These are phyloP conservation scores for Exophiala dermatitidis DNA, from an alignment of 2,329 filamentous ascomycete species.

Conservation along the genomic window DNA sequence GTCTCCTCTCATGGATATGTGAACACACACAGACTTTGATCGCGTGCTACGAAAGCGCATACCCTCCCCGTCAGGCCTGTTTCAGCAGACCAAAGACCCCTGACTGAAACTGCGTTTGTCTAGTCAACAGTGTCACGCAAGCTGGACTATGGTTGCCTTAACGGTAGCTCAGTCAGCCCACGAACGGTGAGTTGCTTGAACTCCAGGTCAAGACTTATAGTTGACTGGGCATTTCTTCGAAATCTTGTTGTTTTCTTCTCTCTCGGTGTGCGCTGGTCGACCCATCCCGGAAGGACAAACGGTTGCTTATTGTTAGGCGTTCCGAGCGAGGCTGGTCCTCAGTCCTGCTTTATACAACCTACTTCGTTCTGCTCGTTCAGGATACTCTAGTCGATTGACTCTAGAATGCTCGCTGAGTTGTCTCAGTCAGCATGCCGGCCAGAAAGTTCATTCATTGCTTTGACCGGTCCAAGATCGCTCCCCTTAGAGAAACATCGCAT, in stretches of 20 bases:
- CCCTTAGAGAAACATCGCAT: neutral
- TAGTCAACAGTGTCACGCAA: neutral
- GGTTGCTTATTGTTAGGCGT: neutral
- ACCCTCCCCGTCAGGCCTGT: neutral
- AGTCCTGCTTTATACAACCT: neutral
- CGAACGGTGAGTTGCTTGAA: neutral
- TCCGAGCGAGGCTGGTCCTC: neutral
- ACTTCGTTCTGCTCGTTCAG: neutral
- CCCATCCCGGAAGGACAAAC: neutral
- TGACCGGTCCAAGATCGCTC: neutral
- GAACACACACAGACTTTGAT: too few species aligned
- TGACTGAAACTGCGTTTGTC: neutral
- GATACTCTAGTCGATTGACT: neutral
- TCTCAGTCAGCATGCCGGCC: neutral
- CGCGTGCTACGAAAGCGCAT: too few species aligned
- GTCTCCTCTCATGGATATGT: neutral
- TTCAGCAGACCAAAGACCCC: neutral
- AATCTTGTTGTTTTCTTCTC: neutral
- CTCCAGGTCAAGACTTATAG: neutral
- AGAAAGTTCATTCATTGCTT: neutral
- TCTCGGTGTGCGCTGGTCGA: neutral
- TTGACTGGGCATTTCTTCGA: neutral
- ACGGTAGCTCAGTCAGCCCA: neutral
- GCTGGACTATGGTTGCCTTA: neutral
- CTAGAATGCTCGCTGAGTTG: too few species aligned